Base-by-base conservation (phyloP, 148 eudicot species). In the Camellia granthamiana region DNA sequence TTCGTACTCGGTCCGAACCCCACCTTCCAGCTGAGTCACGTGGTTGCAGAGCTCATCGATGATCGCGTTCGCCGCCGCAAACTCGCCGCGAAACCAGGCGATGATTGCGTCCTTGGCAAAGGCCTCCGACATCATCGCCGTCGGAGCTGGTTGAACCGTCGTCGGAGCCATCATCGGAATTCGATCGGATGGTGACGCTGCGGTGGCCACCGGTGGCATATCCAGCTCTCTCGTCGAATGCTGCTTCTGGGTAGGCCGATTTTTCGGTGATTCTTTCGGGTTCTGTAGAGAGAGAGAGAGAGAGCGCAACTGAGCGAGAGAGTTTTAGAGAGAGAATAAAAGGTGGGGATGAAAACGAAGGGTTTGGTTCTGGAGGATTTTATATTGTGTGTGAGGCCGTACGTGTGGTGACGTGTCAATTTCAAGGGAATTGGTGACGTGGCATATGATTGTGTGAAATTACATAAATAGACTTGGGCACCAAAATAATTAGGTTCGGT, bases 61-160 rank as follows among this genome's bases (percentile, higher is more conserved):
- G 72, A 95, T 95, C n/a, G 98, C 97, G 87, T 95, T 95, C 13
- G 98, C 97, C 21, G 98, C 98, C 23, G 98, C 98, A 70, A 95
- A 95, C 84, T 95, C 98, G 7, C 97, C 96, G 4, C 90, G 74
- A 61, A 91, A 95, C 98, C 98, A 95, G 47, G 88, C 89, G 19
- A 93, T 82, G 8, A 92, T 82, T 1, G 87, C 86, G 85, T 95
- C 98, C 72, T 91, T 93, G 2, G 93, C 88, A 43, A 75, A 82
- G 14, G 61, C 78, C 77, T 89, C 94, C 80, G 86, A 7, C 76
- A 70, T 49, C 84, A 72, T 13, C 49, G 77, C 47, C 55, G 77
- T 43, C 55, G 80, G 82, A 6, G 76, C 7, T 23, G 75, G 77
- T 62, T 65, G 83, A 5, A 72, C 83, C 14, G 78, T 43, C 84